Evolutionary conservation across 164 flowering plant species (phyloP).

Genomic region (Paratinospora sagittata): DNA sequence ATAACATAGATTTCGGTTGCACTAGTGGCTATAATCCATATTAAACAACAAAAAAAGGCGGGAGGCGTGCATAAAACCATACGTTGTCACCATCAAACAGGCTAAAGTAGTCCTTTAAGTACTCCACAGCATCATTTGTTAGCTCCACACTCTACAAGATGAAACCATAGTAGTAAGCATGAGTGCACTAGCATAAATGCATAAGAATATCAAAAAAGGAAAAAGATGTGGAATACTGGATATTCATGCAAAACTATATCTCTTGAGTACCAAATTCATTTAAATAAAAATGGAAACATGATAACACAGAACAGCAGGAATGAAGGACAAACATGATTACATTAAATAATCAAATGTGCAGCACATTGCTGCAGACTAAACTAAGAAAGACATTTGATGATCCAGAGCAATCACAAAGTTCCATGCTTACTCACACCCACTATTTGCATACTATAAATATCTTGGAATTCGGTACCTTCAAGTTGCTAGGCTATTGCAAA

Average conservation of each 20-base stretch:
- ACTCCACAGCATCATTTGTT: slow-evolving; percentile 72
- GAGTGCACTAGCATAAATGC: neutral
- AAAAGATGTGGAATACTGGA: neutral
- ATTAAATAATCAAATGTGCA: neutral
- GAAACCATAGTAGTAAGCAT: neutral
- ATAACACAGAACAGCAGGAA: neutral
- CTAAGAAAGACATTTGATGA: neutral
- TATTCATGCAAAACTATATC: neutral
- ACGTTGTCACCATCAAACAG: slow-evolving; percentile 62
- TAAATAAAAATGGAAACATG: neutral
- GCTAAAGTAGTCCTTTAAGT: slow-evolving; percentile 48
- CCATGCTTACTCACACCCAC: too few relatives aligned
- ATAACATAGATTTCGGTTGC: neutral
- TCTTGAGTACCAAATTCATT: neutral
- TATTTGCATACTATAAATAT: too few relatives aligned
- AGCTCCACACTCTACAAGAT: slow-evolving; percentile 76
- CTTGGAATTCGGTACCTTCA: too few relatives aligned
- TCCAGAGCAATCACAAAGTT: neutral
- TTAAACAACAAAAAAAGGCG: slow-evolving; percentile 1
- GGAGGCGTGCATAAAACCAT: slow-evolving; percentile 21
- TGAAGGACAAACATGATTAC: neutral
- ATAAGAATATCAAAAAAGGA: neutral
- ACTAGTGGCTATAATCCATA: neutral
- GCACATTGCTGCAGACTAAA: neutral
- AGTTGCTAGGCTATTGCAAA: too few relatives aligned